These are phyloP conservation scores for Calonectria honghensis DNA, from an alignment of 2,329 filamentous ascomycete genomes.

Conservation along the genomic window DNA sequence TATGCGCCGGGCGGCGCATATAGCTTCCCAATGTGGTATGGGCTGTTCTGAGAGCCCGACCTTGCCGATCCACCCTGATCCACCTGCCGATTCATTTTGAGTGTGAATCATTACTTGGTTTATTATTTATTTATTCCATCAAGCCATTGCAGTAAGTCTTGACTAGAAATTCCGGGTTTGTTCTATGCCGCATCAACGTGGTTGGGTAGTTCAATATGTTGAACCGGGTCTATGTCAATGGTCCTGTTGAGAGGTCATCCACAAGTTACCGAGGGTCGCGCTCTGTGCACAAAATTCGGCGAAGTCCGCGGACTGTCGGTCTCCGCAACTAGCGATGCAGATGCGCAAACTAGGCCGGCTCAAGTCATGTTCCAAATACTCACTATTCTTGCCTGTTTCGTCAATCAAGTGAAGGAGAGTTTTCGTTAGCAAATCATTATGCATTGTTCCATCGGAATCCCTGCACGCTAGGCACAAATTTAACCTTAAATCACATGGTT, in stretches of 20 bases:
- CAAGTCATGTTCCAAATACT: neutral
- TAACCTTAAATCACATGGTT: conserved; percentile 1
- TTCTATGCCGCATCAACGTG: neutral
- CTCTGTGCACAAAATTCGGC: neutral
- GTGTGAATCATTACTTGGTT: neutral
- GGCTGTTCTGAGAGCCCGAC: neutral
- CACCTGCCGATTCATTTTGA: neutral
- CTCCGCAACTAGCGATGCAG: neutral
- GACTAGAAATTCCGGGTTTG: too few relatives aligned
- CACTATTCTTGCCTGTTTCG: conserved; percentile 18
- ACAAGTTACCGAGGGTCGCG: neutral
- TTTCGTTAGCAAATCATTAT: conserved; percentile 1
- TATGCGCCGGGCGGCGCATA: conserved; percentile 5
- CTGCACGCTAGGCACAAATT: neutral
- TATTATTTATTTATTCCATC: neutral
- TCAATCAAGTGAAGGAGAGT: neutral
- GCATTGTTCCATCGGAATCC: neutral
- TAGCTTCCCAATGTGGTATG: conserved; percentile 6
- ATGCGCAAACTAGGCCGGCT: neutral
- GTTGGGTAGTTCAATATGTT: neutral
- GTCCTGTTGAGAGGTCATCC: neutral
- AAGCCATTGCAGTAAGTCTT: too few relatives aligned
- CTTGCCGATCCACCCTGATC: neutral
- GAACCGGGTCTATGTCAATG: neutral
- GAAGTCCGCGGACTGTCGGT: neutral